Base-by-base conservation (phyloP, 2,329 filamentous ascomycete species). In the Phoma sp. region DNA sequence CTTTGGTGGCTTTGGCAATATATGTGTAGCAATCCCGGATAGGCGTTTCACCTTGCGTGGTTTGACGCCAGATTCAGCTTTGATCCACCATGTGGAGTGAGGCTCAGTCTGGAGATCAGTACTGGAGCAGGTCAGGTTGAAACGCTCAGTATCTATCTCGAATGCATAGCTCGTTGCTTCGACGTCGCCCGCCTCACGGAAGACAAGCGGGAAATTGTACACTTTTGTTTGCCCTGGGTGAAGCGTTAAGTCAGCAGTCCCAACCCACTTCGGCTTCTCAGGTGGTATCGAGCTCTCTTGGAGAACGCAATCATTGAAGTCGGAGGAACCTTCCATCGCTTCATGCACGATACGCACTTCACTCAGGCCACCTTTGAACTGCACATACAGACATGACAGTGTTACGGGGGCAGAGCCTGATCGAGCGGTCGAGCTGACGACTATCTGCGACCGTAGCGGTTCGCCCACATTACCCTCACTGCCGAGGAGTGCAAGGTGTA, bases 1-100 rank as follows among this genome's bases (percentile, higher is more conserved):
- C 75, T 97, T 98, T 0, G 95, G 95, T 25, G 93, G 95, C 61
- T 96, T 90, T 1, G 95, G 93, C 48, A 92, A 81, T 23, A 99
- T 86, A 51, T 85, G 87, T 51, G 96, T 83, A 2, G 78, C 77
- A 30, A 83, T 78, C 1, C 80, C 78, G 51, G 64, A 65, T 2
- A 66, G 60, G 25, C 68, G 63, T 38, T 67, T 69, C 18, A 75
- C 39, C 37, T 66, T 68, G 32, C 69, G 65, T 32, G 68, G 51
- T 36, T 65, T 73, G 38, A 70, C 51, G 10, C 57, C 61, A 11
- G 55, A 43, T 7, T 59, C 53, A n/a, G 64, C 61, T 38, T 58
- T 57, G 7, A 68, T 67, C 71, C 72, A 77, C 75, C 75, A 77
- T 18, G 57, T 51, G 0, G 73, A 64, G 36, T 52, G 48, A 37